Evolutionary conservation across 768 basidiomycete species (phyloP), one percentile per base, ranked within the genome.

Genomic region (Boletus sensibilis): DNA sequence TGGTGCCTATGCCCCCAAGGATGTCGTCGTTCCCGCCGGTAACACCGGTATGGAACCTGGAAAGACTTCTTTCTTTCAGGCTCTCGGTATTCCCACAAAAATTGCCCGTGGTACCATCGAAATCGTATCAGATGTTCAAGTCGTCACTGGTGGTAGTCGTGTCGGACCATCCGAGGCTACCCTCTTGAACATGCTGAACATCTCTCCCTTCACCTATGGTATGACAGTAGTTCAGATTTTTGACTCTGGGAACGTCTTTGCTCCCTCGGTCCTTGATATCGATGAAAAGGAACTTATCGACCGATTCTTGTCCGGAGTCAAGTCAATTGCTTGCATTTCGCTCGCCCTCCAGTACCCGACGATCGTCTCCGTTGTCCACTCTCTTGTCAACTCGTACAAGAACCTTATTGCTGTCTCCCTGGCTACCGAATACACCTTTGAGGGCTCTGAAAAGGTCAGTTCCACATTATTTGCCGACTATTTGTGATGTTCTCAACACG

Each of bases 11-110:
- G 95, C 96, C 37, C 91, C 96, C 70, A 86, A 84, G 78, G 88
- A 98, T 67, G 96, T 98, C 69, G 78, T 77, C 58, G 90, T 99
- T 65, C 94, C 95, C 35, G 93, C 88, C 43, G 89, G 94, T 58
- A 98, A 98, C 87, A 99, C 97, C 53, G 95, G 95, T 76, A 99
- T 99, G 97, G 97, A 98, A 76, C 97, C 97, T 67, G 97, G 96
- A 71, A 99, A 99, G 84, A 99, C 97, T 59, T 97, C 97, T 67
- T 99, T 98, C 93, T 99, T 99, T 93, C 97, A 99, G 83, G 97
- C 97, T 55, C 88, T 99, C 71, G 88, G 90, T 80, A 95, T 99
- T 76, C 96, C 97, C 45, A 99, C 97, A 75, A 99, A 99, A 86
- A 98, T 99, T 64, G 95, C 97, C 50, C 90, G 97, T 87, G 97